Base-by-base conservation (phyloP, 306 rosid genomes). In the Casuarina equisetifolia region DNA sequence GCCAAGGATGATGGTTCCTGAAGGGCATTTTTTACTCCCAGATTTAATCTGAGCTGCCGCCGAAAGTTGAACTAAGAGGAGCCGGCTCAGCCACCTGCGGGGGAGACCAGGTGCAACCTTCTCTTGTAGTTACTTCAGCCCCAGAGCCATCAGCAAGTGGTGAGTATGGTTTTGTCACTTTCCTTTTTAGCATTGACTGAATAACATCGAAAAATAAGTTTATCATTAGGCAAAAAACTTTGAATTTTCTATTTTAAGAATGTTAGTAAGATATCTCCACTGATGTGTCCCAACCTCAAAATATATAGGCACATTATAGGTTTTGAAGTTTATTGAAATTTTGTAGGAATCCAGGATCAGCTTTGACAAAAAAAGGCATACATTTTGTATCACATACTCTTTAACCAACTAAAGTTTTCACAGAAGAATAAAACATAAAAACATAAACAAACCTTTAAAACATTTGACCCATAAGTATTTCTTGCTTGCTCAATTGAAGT, bases 81-180 rank as follows among this genome's bases (percentile, higher is more conserved):
- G 76, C 81, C 25, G 88, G 87, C 58, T 87, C 76, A 40, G 96
- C 87, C 79, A 85, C 82, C 78, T 76, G 96, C 76, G 76, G 88
- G 58, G 89, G 76, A 64, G 92, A 70, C 89, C 79, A 85, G 64
- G 75, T 69, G 70, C 76, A 52, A 38, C 90, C 91, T 83, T 93
- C 98, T 69, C 88, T 93, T 2, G 80, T 82, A 49, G 75, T 70
- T 48, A 80, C 69, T 74, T 88, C 95, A 78, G 77, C 76, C 53
- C 79, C 74, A 39, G 85, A 16, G 62, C 84, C 82, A 52, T 92
- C 92, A 44, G 81, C 84, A 81, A 74, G 69, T n/a, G 99, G 97
- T 66, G 97, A 84, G 80, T 95, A 95, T 68, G 99, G 99, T 81
- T 87, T 88, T 50, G 88, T 84, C 76, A 88, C 87, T 82, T 80